Evolutionary conservation across 768 basidiomycete genomes (phyloP).

Genomic region (Xerocomus spinulosus): DNA sequence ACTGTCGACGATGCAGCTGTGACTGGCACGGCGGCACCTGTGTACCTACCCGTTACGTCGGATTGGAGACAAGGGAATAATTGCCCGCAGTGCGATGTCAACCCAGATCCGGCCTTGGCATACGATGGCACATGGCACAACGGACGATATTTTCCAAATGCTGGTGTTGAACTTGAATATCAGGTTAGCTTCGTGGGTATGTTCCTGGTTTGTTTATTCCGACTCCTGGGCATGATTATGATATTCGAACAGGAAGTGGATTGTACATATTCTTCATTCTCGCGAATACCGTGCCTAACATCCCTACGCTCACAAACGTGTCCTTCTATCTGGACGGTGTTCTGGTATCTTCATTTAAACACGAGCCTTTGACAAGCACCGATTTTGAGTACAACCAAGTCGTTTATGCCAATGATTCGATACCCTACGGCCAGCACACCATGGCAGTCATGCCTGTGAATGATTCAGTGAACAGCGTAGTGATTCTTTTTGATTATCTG

Average conservation of each 20-base stretch:
- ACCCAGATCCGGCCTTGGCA: not conserved
- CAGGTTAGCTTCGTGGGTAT: slow-evolving; percentile 11
- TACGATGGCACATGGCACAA: slow-evolving; percentile 19
- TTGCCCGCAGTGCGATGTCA: not conserved
- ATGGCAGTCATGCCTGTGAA: slow-evolving; percentile 5
- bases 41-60: slow-evolving; percentile 4
- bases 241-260: slow-evolving; percentile 4
- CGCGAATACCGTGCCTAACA: not conserved
- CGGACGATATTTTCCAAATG: not conserved
- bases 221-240: not conserved
- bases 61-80: slow-evolving; percentile 4
- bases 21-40: slow-evolving; percentile 6
- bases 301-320: not conserved
- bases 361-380: not conserved
- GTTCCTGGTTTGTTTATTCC: not conserved
- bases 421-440: slow-evolving; percentile 4
- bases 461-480: not conserved
- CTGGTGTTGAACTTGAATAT: not conserved
- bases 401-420: slow-evolving; percentile 5
- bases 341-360: not conserved
- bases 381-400: slow-evolving; percentile 12
- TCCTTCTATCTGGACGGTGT: slow-evolving; percentile 4
- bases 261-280: slow-evolving; percentile 17
- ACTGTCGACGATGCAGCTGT: slow-evolving; percentile 13
- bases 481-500: slow-evolving; percentile 17